Base-by-base conservation (phyloP, 1,284 basidiomycete species). In the Prillingera fragicola region DNA sequence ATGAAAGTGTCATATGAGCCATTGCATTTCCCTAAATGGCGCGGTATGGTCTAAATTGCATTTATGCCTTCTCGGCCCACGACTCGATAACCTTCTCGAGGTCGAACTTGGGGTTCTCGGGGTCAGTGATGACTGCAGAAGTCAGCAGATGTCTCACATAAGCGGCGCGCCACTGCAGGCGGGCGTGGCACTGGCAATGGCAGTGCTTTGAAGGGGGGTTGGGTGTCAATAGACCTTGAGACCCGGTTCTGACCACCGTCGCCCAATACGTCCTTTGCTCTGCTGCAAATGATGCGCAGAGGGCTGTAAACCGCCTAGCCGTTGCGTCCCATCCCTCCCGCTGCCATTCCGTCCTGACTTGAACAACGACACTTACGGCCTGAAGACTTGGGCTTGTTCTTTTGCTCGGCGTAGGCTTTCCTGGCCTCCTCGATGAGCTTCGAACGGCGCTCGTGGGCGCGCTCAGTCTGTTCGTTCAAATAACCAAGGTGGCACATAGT, bases 101-200 rank as follows among this genome's bases (percentile, higher is more conserved):
- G 78, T 98, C 92, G 74, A 98, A 98, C 57, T 81, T 83, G 52
- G 92, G 88, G 73, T 94, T 84, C 64, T 97, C 91, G 38, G 91
- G 88, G 76, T 98, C 82, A 55, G 87, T 86, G 59, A 94, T 75
- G 59, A 91, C 88, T 89, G 71, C 17, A 53, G 45, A 28, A 25
- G 21, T 6, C 38, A 15, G 48, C 14, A 5, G 38, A 38, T 23
- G 47, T 59, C 59, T 55, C n/a, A n/a, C n/a, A n/a, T n/a, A n/a
- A n/a, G n/a, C n/a, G n/a, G n/a, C n/a, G n/a, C n/a, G n/a, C n/a
- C 48, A 61, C 55, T 52, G 22, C 39, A 40, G 21, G 43, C 45
- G 29, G 54, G 19, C 17, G 26, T 29, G n/a, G n/a, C n/a, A n/a
- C n/a, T n/a, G n/a, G n/a, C n/a, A n/a, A 8, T 26, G 28, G n/a